phyloP scores from a whole-genome alignment of 139 green algal species.

The Chlamydomonas eustigma region DNA sequence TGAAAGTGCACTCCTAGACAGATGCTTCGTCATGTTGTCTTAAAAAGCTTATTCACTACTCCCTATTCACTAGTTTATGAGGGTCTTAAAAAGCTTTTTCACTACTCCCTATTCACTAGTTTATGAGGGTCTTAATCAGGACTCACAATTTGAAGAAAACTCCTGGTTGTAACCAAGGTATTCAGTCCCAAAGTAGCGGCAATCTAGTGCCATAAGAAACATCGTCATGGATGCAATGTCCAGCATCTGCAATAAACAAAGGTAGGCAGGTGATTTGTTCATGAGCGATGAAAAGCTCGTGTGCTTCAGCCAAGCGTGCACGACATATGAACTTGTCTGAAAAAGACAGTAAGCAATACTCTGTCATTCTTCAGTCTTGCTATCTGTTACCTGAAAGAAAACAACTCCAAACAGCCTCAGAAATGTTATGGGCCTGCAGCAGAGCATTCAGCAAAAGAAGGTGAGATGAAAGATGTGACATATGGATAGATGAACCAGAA shows the following conservation, averaged over 20 bases:
- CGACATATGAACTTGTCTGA: neutral
- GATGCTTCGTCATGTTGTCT: neutral
- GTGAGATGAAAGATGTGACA: too few species aligned
- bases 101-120: neutral
- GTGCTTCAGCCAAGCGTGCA: neutral
- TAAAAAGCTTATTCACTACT: neutral
- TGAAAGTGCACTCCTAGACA: neutral
- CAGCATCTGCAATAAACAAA: slow-evolving; percentile 1
- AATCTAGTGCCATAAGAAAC: slow-evolving; percentile 22
- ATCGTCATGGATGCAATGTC: slow-evolving; percentile 32
- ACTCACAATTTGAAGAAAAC: neutral
- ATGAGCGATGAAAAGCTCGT: neutral
- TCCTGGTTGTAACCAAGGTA: neutral
- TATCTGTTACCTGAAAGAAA: slow-evolving; percentile 1
- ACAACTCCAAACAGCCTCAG: neutral
- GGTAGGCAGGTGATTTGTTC: neutral
- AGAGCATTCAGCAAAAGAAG: too few species aligned
- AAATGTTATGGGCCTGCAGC: slow-evolving; percentile 10
- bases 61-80: neutral
- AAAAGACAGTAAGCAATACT: neutral
- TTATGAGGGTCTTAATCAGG: neutral
- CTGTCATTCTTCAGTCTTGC: neutral
- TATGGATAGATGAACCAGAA: too few species aligned
- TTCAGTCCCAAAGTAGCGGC: neutral
- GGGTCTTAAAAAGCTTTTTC: neutral